Evolutionary conservation across 129 eudicot species (phyloP), one percentile per base, ranked within the genome.

Genomic region (Escallonia rubra): DNA sequence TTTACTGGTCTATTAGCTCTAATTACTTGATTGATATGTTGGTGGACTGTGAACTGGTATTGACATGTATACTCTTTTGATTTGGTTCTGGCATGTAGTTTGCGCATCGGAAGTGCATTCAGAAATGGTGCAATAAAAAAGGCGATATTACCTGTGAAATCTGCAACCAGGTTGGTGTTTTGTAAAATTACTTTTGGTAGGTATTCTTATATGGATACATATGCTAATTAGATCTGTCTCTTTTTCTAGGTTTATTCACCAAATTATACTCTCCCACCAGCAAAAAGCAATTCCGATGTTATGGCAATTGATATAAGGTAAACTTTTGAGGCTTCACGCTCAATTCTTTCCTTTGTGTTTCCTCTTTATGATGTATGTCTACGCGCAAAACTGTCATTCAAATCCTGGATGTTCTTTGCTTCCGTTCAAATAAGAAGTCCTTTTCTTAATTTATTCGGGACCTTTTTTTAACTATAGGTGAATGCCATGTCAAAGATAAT

Each of bases 21-120:
- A 7, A 6, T 10, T 1, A 41, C 4, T 12, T 39, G 40, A 3
- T 66, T 40, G 44, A 9, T 34, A 23, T 3, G 47, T 40, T 42
- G 43, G 56, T 16, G 15, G 4, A 41, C 15, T 12, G 8, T 15
- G 11, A 14, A 5, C 38, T 68, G 8, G 2, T 10, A 11, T 8
- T 34, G 3, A n/a, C n/a, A 23, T 23, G 34, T 23, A 23, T 23
- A 23, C 34, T 23, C 1, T 23, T 3, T 59, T 59, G 3, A 10
- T 40, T 61, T 43, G 50, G 41, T 54, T 23, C 61, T 61, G 68
- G 43, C 43, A 43, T 77, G 65, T 51, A 90, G 97, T 87, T 82
- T 82, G 97, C 97, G 67, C 97, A 90, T 79, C 84, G 97, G 80
- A 90, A 81, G 74, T 90, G 97, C 59, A 80, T 90, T 71, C 95